Base-by-base conservation (phyloP, 2,329 filamentous ascomycete species). In the Fusarium nelsonii region DNA sequence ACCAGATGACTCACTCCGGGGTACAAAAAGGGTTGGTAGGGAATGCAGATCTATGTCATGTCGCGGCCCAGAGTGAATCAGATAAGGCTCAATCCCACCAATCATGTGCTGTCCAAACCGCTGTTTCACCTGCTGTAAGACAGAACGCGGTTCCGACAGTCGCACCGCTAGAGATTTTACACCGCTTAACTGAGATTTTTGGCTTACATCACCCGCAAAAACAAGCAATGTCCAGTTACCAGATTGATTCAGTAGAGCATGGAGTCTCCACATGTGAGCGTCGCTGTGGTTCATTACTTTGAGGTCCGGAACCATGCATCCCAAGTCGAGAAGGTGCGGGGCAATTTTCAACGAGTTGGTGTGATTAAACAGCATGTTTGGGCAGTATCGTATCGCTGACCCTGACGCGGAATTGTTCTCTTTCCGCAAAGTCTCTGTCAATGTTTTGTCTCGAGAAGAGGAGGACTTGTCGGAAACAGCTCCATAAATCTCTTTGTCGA, bases 271-370 rank as follows among this genome's bases (percentile, higher is more conserved):
- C 28, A 46, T 46, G 11, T 30, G n/a, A 33, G 28, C 30, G 32
- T 46, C 43, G 28, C 43, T 46, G 28, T 46, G 43, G 32, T 46
- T 46, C 43, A 46, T 46, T n/a, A 46, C 18, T n/a, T 20, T 26
- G 18, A 46, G n/a, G n/a, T 46, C 43, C 32, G 43, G 43, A n/a
- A 46, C 30, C 32, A 8, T 18, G 16, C 26, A 46, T 10, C 43
- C 43, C 28, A 30, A 26, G 3, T 30, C 32, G 15, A 46, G n/a
- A 33, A 46, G 28, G 4, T 26, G 28, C 15, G 43, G 43, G 6
- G 8, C 43, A 26, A 32, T 32, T 14, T 26, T 16, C 16, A n/a
- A 28, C 8, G 26, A 32, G n/a, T 33, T n/a, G n/a, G 43, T 46
- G 43, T 28, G 43, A 33, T 9, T 46, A 16, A 32, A 11, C 43